Conservation (phyloP, 2,329 filamentous ascomycete genomes). For the Thermothelomyces thermophilus region DNA sequence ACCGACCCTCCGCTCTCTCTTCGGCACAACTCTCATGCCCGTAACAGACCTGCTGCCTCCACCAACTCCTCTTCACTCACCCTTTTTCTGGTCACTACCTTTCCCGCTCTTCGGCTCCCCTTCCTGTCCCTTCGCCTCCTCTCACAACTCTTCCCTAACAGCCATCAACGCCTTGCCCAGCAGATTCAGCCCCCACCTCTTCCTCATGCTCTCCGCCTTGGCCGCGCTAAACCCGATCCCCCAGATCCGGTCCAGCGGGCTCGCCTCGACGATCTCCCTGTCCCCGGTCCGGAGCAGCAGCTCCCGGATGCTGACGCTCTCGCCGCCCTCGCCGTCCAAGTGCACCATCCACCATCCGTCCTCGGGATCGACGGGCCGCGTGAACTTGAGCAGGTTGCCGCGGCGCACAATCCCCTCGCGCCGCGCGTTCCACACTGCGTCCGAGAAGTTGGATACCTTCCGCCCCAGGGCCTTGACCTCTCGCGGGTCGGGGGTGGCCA, state of each 20-base stretch:
- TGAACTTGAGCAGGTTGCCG: constrained; percentile 56
- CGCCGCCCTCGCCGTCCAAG: background rate
- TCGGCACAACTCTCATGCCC: too few relatives aligned
- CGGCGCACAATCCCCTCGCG: constrained; percentile 49
- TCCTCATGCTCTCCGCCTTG: constrained; percentile 39
- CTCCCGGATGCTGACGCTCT: constrained; percentile 33
- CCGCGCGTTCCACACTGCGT: constrained; percentile 44
- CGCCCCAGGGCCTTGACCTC: constrained; percentile 50
- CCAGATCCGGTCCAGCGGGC: constrained; percentile 57
- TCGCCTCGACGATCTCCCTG: constrained; percentile 56
- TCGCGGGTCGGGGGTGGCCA: constrained; percentile 39
- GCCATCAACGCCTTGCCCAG: constrained; percentile 55
- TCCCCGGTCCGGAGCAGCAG: constrained; percentile 52
- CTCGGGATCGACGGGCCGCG: constrained; percentile 31
- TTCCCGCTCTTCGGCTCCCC: background rate
- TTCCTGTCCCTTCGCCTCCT: constrained; percentile 28
- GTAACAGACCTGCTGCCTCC: too few relatives aligned
- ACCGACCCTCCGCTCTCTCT: too few relatives aligned
- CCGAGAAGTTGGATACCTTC: constrained; percentile 45
- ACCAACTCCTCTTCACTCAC: background rate
- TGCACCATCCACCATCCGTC: constrained; percentile 20
- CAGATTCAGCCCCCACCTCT: constrained; percentile 57
- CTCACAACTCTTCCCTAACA: constrained; percentile 46
- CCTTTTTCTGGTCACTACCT: background rate
- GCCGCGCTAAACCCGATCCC: constrained; percentile 54